A percentile compares a stretch with the other conserved stretches of the same genome.
These are phyloP conservation scores for Diaporthe ilicicola DNA, from an alignment of 2,329 filamentous ascomycete genomes.

Conservation along the genomic window DNA sequence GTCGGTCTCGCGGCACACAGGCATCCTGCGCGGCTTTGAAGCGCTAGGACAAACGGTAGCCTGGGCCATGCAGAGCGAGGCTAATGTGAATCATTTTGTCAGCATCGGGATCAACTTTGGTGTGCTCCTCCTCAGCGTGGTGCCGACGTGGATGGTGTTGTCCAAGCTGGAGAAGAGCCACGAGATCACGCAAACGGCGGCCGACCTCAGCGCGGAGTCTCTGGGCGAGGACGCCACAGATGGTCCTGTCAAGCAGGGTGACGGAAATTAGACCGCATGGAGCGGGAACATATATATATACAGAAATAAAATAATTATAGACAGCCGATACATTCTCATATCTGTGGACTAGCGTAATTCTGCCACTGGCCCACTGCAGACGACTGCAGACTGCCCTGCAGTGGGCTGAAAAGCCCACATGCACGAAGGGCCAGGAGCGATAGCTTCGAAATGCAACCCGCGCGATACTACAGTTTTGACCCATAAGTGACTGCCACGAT, in stretches of 20 bases:
- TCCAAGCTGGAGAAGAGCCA: constrained; percentile 42
- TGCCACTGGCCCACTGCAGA: too few species aligned
- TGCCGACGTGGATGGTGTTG: constrained; percentile 43
- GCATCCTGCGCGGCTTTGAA: constrained; percentile 43
- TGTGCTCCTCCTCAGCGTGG: constrained; percentile 40
- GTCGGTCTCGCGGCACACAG: constrained; percentile 43
- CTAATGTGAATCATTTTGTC: constrained; percentile 43
- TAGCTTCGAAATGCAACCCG: too few species aligned
- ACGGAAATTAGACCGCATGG: neutral
- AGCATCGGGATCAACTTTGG: constrained; percentile 45
- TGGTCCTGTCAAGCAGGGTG: neutral
- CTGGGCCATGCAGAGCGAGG: constrained; percentile 45
- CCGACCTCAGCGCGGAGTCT: neutral
- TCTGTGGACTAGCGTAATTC: too few species aligned
- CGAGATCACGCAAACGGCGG: constrained; percentile 34
- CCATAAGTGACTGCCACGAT: too few species aligned
- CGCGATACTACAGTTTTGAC: too few species aligned
- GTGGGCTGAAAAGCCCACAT: too few species aligned
- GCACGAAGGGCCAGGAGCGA: too few species aligned
- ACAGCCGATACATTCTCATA: too few species aligned
- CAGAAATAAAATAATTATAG: neutral
- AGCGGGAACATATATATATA: neutral
- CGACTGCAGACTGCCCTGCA: too few species aligned
- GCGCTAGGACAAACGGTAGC: constrained; percentile 44
- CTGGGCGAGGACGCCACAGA: neutral